Evolutionary conservation across 148 eudicot species (phyloP).

Genomic region (Pouteria glomerata): DNA sequence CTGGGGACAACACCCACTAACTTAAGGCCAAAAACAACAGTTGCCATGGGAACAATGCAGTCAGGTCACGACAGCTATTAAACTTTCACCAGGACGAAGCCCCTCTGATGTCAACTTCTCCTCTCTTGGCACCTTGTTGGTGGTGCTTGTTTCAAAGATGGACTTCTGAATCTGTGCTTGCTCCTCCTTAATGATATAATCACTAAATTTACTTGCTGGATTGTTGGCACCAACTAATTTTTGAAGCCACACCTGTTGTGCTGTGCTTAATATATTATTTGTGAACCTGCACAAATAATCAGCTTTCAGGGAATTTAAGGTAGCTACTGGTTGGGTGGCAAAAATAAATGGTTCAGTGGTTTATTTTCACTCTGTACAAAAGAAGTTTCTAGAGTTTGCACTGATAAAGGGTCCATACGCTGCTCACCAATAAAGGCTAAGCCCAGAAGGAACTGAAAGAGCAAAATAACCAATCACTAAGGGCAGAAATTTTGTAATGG

Average conservation of each 20-base stretch:
- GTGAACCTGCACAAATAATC: constrained; percentile 58
- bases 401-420: background rate
- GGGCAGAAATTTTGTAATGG: constrained; percentile 72
- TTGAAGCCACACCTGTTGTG: constrained; percentile 91
- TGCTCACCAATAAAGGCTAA: constrained; percentile 88
- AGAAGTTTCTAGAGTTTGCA: background rate
- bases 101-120: constrained; percentile 46
- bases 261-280: constrained; percentile 86
- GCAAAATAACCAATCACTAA: constrained; percentile 92
- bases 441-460: constrained; percentile 95
- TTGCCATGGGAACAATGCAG: background rate
- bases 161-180: constrained; percentile 29
- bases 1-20: constrained; percentile 30
- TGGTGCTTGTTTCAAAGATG: constrained; percentile 26
- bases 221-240: constrained; percentile 73
- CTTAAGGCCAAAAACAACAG: constrained; percentile 4
- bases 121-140: constrained; percentile 18
- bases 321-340: background rate
- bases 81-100: constrained; percentile 89
- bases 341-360: background rate
- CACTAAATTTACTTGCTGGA: constrained; percentile 43
- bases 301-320: background rate
- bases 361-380: background rate
- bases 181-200: constrained; percentile 42
- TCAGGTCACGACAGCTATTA: background rate